Evolutionary conservation across 768 basidiomycete species (phyloP).

Genomic region (Pleurotus citrinopileatus): DNA sequence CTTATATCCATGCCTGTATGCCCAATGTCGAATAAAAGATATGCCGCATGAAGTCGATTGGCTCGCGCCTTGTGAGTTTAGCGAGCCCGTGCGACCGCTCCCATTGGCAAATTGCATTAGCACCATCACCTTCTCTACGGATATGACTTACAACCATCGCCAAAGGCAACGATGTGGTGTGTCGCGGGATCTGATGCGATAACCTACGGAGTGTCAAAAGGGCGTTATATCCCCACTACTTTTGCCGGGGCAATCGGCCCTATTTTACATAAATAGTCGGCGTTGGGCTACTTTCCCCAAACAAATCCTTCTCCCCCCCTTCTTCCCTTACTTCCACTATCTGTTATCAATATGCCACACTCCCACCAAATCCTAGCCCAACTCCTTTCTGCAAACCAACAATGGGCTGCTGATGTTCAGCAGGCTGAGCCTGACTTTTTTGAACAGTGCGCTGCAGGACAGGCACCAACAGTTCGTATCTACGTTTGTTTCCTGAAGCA

Average conservation of each 20-base stretch:
- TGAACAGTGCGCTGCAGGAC: constrained; percentile 41
- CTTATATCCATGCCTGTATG: constrained; percentile 9
- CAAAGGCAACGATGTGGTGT: not conserved
- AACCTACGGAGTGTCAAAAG: constrained; percentile 8
- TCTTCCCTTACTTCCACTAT: not conserved
- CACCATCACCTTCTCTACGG: not conserved
- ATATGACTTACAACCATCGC: not conserved
- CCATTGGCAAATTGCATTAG: not conserved
- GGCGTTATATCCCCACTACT: constrained; percentile 6
- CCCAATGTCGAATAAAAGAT: not conserved
- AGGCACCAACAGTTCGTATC: constrained; percentile 47
- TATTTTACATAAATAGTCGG: not conserved
- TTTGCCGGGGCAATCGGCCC: constrained; percentile 3
- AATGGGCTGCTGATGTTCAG: constrained; percentile 52
- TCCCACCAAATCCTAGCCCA: constrained; percentile 4
- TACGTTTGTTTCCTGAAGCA: not conserved
- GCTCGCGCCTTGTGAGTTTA: no score
- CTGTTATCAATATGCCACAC: not conserved
- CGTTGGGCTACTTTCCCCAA: not conserved
- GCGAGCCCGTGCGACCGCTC: not conserved
- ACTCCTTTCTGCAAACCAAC: constrained; percentile 34
- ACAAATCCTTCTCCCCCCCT: not conserved
- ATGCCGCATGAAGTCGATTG: not conserved
- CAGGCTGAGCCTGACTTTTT: constrained; percentile 51
- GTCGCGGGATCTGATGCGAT: not conserved